These are phyloP conservation scores for Metschnikowia aberdeeniae DNA, from an alignment of 805 yeast species.

Conservation along the genomic window DNA sequence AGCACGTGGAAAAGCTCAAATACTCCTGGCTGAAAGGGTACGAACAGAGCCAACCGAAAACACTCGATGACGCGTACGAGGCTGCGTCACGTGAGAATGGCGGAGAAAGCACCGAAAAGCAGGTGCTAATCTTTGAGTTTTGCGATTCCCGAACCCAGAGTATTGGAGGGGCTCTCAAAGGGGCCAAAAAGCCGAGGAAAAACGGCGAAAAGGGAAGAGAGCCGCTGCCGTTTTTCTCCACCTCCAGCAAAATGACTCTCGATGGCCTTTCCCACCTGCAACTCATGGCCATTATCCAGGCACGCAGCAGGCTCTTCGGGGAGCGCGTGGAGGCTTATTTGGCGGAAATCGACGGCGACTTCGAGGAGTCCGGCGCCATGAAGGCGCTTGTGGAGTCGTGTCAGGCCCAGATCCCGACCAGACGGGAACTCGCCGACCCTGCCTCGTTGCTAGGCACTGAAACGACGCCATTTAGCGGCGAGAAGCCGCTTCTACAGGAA, in stretches of 20 bases:
- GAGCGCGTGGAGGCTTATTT: constrained; percentile 16
- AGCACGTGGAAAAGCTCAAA: constrained; percentile 42
- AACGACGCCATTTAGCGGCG: not conserved
- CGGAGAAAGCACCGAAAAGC: constrained; percentile 44
- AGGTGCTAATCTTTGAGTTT: constrained; percentile 70
- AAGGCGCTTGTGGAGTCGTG: constrained; percentile 35
- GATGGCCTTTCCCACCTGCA: constrained; percentile 53
- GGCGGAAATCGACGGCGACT: constrained; percentile 9
- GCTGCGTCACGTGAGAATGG: constrained; percentile 48
- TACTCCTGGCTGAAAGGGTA: constrained; percentile 35
- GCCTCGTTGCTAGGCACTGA: constrained; percentile 38
- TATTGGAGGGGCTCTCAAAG: constrained; percentile 30
- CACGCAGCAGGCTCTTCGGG: constrained; percentile 52
- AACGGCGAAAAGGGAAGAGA: not conserved
- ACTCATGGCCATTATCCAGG: constrained; percentile 55
- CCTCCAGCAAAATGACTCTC: constrained; percentile 41
- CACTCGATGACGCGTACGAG: constrained; percentile 50
- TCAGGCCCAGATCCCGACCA: constrained; percentile 41
- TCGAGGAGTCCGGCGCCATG: constrained; percentile 39
- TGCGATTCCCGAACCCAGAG: constrained; percentile 61
- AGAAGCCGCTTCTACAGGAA: constrained; percentile 22
- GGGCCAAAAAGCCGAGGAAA: constrained; percentile 7
- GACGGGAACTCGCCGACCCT: constrained; percentile 54
- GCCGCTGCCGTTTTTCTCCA: constrained; percentile 21
- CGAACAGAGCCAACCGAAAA: constrained; percentile 26